These are phyloP conservation scores for Cryptococcus sp. DNA, from an alignment of 1,284 basidiomycete species.

Conservation along the genomic window DNA sequence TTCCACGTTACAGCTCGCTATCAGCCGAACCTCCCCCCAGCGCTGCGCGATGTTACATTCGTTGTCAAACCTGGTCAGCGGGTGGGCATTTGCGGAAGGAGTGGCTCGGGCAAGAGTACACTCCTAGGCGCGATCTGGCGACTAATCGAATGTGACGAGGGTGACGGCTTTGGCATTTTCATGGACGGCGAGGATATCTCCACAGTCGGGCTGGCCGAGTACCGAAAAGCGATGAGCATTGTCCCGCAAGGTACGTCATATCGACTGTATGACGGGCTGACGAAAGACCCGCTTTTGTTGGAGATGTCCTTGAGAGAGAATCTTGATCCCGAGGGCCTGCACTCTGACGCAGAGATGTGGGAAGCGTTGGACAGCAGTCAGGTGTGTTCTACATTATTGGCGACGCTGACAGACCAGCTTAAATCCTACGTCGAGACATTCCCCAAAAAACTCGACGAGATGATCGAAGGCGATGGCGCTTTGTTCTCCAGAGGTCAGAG, in stretches of 20 bases:
- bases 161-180: conserved; percentile 60
- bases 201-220: conserved; percentile 24
- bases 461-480: conserved; percentile 51
- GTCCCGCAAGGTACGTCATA: conserved; percentile 52
- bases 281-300: conserved; percentile 23
- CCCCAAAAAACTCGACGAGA: conserved; percentile 42
- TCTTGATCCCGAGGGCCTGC: conserved; percentile 57
- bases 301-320: conserved; percentile 34
- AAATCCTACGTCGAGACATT: conserved; percentile 20
- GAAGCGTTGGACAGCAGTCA: conserved; percentile 49
- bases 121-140: conserved; percentile 65
- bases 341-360: conserved; percentile 60
- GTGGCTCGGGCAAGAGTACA: conserved; percentile 44
- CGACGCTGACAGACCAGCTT: conserved; percentile 6
- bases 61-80: conserved; percentile 50
- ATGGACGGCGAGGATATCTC: conserved; percentile 66
- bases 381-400: conserved; percentile 4
- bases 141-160: conserved; percentile 58
- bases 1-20: conserved; percentile 49
- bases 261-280: not conserved
- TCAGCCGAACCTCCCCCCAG: conserved; percentile 48
- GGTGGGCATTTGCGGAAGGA: conserved; percentile 56
- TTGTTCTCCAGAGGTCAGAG: conserved; percentile 57
- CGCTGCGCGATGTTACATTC: conserved; percentile 54
- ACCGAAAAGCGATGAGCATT: conserved; percentile 57